A percentile compares a stretch with the other conserved stretches of the same genome.
Evolutionary conservation across 2,329 filamentous ascomycete species (phyloP).

Genomic region (Colletotrichum cuscutae): DNA sequence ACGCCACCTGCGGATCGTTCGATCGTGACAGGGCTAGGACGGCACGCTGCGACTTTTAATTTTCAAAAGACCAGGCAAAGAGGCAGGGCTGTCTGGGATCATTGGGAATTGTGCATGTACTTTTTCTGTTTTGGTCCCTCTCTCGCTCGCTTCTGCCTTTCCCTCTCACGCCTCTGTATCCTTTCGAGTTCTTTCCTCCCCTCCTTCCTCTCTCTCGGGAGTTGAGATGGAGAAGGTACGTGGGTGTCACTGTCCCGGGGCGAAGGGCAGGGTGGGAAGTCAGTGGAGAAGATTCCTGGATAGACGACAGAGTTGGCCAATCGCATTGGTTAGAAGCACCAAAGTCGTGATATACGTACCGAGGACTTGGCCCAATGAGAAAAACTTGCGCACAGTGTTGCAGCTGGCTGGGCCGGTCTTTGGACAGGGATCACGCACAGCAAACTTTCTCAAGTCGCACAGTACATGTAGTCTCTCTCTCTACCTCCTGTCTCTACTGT

Average conservation of each 20-base stretch:
- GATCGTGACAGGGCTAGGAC: conserved; percentile 1
- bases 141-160: background rate
- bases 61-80: background rate
- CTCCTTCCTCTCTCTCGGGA: background rate
- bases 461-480: background rate
- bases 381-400: conserved; percentile 25
- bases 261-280: background rate
- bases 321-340: background rate
- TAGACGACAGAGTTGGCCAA: conserved; percentile 16
- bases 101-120: background rate
- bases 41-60: background rate
- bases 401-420: background rate
- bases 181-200: too few species aligned
- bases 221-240: conserved; percentile 10
- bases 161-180: too few species aligned
- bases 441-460: conserved; percentile 4
- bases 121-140: background rate
- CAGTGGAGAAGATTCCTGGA: background rate
- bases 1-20: conserved; percentile 10
- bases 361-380: background rate
- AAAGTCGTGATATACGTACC: background rate
- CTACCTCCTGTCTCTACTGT: too few species aligned
- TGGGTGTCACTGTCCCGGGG: background rate
- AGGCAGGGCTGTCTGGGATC: background rate
- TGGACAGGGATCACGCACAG: conserved; percentile 6